Evolutionary conservation across 179 eudicot species (phyloP).

Genomic region (Vitellaria paradoxa): DNA sequence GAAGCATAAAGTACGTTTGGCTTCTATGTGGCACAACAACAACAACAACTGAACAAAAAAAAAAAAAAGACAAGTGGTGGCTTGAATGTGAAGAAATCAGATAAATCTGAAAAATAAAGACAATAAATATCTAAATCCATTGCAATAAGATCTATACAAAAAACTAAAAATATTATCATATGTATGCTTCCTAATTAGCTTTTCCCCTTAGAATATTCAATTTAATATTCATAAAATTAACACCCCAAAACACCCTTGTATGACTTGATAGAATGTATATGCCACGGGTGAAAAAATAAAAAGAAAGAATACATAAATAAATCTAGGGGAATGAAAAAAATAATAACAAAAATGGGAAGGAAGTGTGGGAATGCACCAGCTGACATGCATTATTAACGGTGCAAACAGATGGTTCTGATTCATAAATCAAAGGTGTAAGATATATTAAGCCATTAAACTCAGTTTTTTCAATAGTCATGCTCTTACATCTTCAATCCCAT

Average conservation of each 20-base stretch:
- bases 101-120: not conserved
- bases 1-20: too few species aligned
- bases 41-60: too few species aligned
- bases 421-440: slow-evolving; percentile 8
- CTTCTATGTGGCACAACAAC: too few species aligned
- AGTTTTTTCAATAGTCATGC: slow-evolving; percentile 66
- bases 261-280: slow-evolving; percentile 62
- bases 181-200: slow-evolving; percentile 30
- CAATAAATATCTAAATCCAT: not conserved
- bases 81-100: too few species aligned
- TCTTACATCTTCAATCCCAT: slow-evolving; percentile 63
- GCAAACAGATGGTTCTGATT: not conserved
- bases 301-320: not conserved
- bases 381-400: not conserved
- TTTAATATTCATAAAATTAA: slow-evolving; percentile 39
- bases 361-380: not conserved
- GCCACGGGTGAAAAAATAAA: slow-evolving; percentile 18
- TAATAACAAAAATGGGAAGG: not conserved
- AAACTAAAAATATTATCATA: slow-evolving; percentile 40
- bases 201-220: slow-evolving; percentile 47
- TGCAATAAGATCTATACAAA: not conserved
- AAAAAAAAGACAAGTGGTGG: not conserved
- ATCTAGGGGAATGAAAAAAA: not conserved
- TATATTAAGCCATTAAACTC: slow-evolving; percentile 38
- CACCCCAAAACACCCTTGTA: slow-evolving; percentile 55